Evolutionary conservation across 164 flowering plant genomes (phyloP), one percentile per base, ranked within the genome.

Genomic region (Taxillus chinensis): DNA sequence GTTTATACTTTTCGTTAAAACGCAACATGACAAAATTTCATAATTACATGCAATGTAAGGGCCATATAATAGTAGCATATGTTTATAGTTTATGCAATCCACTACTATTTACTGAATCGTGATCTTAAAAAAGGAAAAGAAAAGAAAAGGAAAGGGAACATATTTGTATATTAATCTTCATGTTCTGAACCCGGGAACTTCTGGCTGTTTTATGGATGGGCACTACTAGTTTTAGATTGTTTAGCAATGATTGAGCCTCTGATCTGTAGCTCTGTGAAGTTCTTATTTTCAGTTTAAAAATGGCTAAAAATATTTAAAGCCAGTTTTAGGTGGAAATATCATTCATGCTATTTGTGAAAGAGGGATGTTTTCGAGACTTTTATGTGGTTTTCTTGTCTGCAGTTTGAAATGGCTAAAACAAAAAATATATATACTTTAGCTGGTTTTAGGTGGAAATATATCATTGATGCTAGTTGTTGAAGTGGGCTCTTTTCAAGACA

Each of bases 281-380:
- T 64, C 59, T 60, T 72, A 13, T 4, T 45, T 81, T 80, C 95
- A 92, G 98, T 89, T 92, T 83, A 27, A 96, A 87, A 73, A 55
- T 87, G 93, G 80, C 79, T 27, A 85, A 79, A 74, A 74, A 70
- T n/a, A 79, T 76, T 71, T 92, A 9, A 74, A 78, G 71, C 96
- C 96, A 17, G 90, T 81, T 17, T 65, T 83, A 57, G 93, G 96
- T 62, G 98, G 98, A 65, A 83, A 74, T 43, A 82, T 92, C 17
- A 64, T 90, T 55, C 96, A 92, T 82, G 96, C 98, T 43, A 92
- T 96, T 70, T 92, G 96, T 69, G 96, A 86, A 38, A 89, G 95
- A n/a, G 98, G 98, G 15, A 5, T 87, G 59, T 90, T 92, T 66
- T 79, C 96, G 15, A 78, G 98, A 59, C 78, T 79, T 45, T 86